Conservation (phyloP, 1,139 yeast species). For the Trichomonascaceae sp. region DNA sequence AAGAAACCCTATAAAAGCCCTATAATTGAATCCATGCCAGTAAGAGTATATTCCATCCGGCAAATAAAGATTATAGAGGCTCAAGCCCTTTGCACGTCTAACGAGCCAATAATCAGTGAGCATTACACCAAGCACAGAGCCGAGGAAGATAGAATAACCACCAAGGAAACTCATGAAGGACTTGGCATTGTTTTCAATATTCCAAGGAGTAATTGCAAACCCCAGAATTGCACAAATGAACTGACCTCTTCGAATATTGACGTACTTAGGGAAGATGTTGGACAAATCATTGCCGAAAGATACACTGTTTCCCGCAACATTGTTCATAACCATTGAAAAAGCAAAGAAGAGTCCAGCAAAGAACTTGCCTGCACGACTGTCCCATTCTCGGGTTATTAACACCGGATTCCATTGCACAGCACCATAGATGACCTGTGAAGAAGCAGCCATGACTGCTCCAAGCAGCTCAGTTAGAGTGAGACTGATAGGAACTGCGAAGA, state of each 20-base stretch:
- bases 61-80: conserved; percentile 9
- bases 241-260: conserved; percentile 49
- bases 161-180: conserved; percentile 41
- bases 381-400: conserved; percentile 29
- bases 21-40: conserved; percentile 12
- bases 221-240: conserved; percentile 38
- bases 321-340: conserved; percentile 42
- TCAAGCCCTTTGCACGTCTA: conserved; percentile 22
- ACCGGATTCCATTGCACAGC: conserved; percentile 35
- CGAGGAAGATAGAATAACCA: conserved; percentile 41
- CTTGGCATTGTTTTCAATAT: conserved; percentile 40
- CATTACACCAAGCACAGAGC: conserved; percentile 42
- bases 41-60: conserved; percentile 13
- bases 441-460: conserved; percentile 34
- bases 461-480: conserved; percentile 32
- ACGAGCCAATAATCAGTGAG: conserved; percentile 39
- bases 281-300: conserved; percentile 49
- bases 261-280: conserved; percentile 43
- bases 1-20: conserved; percentile 7
- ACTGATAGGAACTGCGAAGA: conserved; percentile 22
- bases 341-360: conserved; percentile 42
- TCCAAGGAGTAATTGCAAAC: conserved; percentile 46
- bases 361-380: conserved; percentile 35
- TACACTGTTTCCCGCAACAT: conserved; percentile 44
- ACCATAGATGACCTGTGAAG: conserved; percentile 33